Conservation (phyloP, 805 yeast species). For the Sugiyamaella americana region DNA sequence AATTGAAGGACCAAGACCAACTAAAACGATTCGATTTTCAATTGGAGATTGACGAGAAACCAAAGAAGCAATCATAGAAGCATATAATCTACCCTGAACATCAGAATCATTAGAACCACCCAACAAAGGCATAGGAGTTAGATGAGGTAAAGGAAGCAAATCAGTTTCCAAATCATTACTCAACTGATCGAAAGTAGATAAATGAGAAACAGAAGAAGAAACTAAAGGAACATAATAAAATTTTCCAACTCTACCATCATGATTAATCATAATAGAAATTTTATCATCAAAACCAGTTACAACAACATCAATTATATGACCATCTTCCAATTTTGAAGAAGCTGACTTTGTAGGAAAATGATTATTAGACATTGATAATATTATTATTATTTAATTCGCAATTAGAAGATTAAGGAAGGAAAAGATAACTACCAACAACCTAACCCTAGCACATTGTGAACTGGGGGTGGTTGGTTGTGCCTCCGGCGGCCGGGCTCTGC, state of each 20-base stretch:
- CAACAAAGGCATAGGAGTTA: conserved; percentile 22
- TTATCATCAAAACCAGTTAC: conserved; percentile 27
- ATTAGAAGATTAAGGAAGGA: no score
- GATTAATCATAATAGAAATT: conserved; percentile 29
- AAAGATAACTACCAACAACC: no score
- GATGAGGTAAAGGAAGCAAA: conserved; percentile 22
- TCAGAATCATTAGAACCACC: conserved; percentile 23
- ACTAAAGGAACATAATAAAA: conserved; percentile 22
- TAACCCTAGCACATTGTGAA: no score
- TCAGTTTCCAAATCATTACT: conserved; percentile 6
- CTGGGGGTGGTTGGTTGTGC: no score
- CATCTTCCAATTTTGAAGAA: conserved; percentile 7
- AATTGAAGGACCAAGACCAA: conserved; percentile 29
- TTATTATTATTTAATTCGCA: no score
- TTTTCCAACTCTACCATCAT: conserved; percentile 26
- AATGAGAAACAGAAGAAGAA: conserved; percentile 13
- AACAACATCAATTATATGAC: conserved; percentile 26
- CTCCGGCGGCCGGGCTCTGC: no score
- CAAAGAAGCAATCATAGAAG: conserved; percentile 29
- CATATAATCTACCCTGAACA: conserved; percentile 26
- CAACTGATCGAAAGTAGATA: neutral
- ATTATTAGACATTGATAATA: no score
- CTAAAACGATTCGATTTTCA: conserved; percentile 27
- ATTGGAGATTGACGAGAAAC: conserved; percentile 29
- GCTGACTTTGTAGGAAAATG: neutral